Base-by-base conservation (phyloP, 495 filamentous ascomycete genomes). In the Penicillium canariense region DNA sequence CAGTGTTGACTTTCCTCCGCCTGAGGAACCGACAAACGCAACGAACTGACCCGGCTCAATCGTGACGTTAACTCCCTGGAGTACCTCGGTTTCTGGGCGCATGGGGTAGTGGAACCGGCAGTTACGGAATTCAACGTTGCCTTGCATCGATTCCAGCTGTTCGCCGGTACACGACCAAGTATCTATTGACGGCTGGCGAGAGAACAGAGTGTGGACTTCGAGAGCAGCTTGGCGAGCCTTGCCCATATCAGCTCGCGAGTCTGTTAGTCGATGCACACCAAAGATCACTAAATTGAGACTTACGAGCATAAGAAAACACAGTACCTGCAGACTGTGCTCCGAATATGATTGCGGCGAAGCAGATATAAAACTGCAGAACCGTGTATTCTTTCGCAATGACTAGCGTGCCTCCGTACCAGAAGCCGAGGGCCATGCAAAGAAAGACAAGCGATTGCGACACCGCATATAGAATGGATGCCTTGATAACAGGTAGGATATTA, bases 21-120 rank as follows among this genome's bases (percentile, higher is more conserved):
- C 89, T 32, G 83, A 87, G 2, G 86, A 80, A 23, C 89, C 89
- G 14, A 92, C 88, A n/a, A 94, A 72, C 5, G 88, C 89, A 23
- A 90, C 77, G 61, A 88, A 90, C 64, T 85, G 84, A 1, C 88
- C 89, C 0, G 83, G 82, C 36, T 84, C 80, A 32, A 90, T 81
- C 12, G 74, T 79, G 34, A 92, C 67, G 65, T 84, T 84, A 34
- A 92, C 68, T 10, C 84, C 86, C 12, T 81, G 81, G 14, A 91
- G 77, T 35, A 91, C 87, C 11, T 85, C 85, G 51, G 88, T 84
- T 54, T 90, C 86, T 0, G 86, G 84, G 8, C 87, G 76, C 3
- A 84, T 88, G 0, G 88, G 87, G 62, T 92, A 92, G 12, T 86
- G 74, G 75, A 91, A 91, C 56, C 88, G 81, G 9, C 91, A 86